Evolutionary conservation across 257 asterid species (phyloP).

Genomic region (Nicotiana undulata): DNA sequence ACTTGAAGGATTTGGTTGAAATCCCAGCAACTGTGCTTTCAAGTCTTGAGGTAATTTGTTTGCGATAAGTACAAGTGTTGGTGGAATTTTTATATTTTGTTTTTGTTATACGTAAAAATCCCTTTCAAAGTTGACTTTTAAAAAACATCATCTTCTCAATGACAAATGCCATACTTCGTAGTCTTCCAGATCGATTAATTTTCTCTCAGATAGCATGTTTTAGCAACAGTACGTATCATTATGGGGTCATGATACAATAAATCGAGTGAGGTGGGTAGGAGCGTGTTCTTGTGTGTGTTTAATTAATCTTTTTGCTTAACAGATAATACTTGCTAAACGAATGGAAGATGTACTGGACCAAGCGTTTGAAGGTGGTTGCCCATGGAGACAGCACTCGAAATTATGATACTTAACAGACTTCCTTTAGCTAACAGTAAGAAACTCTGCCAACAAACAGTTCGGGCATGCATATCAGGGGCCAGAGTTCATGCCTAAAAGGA

Average conservation of each 20-base stretch:
- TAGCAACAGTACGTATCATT: neutral
- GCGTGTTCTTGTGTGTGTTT: neutral
- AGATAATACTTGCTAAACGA: slow-evolving; percentile 79
- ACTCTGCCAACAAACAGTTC: neutral
- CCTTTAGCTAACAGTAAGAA: neutral
- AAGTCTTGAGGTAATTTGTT: slow-evolving; percentile 60
- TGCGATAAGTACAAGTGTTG: neutral
- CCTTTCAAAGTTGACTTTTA: neutral
- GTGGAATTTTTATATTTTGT: neutral
- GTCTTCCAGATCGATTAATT: neutral
- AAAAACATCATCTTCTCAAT: too few species aligned
- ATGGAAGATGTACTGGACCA: slow-evolving; percentile 98
- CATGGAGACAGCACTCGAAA: slow-evolving; percentile 71
- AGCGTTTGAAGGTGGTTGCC: slow-evolving; percentile 97
- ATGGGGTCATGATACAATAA: neutral
- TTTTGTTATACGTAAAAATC: too few species aligned
- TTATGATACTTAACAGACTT: slow-evolving; percentile 33
- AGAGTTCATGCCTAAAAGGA: neutral
- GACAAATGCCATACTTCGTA: neutral
- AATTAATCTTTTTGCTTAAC: neutral
- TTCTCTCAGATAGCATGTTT: neutral
- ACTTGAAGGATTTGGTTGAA: slow-evolving; percentile 87
- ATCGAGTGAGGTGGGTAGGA: neutral
- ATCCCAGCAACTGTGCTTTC: slow-evolving; percentile 88
- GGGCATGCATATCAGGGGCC: neutral